Base-by-base conservation (phyloP, 1,139 yeast genomes). In the Suhomyces atakaporum region DNA sequence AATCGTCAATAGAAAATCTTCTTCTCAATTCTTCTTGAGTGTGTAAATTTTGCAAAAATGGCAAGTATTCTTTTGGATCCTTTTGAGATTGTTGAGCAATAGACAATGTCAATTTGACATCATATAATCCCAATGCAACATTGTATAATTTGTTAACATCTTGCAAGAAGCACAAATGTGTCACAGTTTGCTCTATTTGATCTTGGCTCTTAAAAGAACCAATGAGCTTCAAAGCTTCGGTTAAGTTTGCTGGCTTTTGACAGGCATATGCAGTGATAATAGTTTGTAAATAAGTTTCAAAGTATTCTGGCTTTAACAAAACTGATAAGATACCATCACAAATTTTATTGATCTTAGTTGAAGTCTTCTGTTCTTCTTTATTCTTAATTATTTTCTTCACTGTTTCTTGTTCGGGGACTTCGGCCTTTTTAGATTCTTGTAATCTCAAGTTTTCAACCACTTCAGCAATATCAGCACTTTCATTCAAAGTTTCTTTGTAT, bases 81-180 rank as follows among this genome's bases (percentile, higher is more conserved):
- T 84, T 89, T 60, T 92, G 97, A 0, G 97, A 89, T 55, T 89
- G 92, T 58, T 94, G 97, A 0, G 98, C 98, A 46, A 94, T 81
- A 9, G 77, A 73, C 41, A 94, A 70, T 0, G 98, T 79, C 47
- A 90, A 66, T 42, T 81, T 81, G 27, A 94, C 81, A 58, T 92
- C 86, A 54, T 94, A 94, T 23, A 86, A 67, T 1, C 95, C 86
- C 43, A 92, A 72, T 0, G 97, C 86, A 12, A 84, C 81, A 36
- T 81, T 74, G 61, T 90, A 92, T 21, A 92, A 70, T 45, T 78
- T 69, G 54, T 88, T 88, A 23, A 89, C 95, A 62, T 92, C 99
- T 54, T 86, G 92, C 43, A 94, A 68, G 70, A 90, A 92, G 50
- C 97, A 88, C 40, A 92, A 66, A 55, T 92, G 97, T 26, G 86